Evolutionary conservation across 2,329 filamentous ascomycete genomes (phyloP), one percentile per base, ranked within the genome.

Genomic region (Westerdykella ornata): DNA sequence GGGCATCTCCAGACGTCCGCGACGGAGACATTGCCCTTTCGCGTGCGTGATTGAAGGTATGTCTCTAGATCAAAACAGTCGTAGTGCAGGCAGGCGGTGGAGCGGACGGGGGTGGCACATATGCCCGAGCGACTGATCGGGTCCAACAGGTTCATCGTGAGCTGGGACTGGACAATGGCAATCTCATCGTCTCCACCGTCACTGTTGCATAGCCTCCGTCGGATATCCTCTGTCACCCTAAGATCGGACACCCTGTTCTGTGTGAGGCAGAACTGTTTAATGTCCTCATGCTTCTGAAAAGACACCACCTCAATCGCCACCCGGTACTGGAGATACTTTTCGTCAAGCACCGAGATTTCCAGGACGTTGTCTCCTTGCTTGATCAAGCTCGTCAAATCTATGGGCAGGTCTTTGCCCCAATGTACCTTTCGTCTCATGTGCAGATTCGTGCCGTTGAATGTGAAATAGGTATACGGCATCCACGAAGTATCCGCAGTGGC

Each of bases 21-120:
- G 41, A 75, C 67, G 1, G 62, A 54, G 0, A 39, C 48, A 29
- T 58, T 48, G 12, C 50, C 52, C 13, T 53, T 52, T 12, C 48
- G 43, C 11, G 41, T 45, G 32, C 46, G 63, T 31, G 51, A 70
- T 12, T 72, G 65, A 7, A 98, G 75, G 70, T 87, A 97, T 1
- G 78, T 89, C 15, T 84, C 76, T 6, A 96, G 78, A 60, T 97
- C 90, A 59, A 97, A 96, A 59, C 88, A 95, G 59, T 96, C 87
- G 28, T 83, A 70, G 59, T 98, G 90, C 17, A 71, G 70, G 62
- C 92, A 98, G 3, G 63, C 53, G 6, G 56, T 68, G 18, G 87
- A 81, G 19, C 89, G 82, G 2, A 82, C 86, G 1, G 92, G 90
- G 0, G 75, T 72, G 4, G 76, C 70, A 59, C 85, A 88, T 9